Conservation (phyloP, 768 basidiomycete species). For the Leccinum variicolor region DNA sequence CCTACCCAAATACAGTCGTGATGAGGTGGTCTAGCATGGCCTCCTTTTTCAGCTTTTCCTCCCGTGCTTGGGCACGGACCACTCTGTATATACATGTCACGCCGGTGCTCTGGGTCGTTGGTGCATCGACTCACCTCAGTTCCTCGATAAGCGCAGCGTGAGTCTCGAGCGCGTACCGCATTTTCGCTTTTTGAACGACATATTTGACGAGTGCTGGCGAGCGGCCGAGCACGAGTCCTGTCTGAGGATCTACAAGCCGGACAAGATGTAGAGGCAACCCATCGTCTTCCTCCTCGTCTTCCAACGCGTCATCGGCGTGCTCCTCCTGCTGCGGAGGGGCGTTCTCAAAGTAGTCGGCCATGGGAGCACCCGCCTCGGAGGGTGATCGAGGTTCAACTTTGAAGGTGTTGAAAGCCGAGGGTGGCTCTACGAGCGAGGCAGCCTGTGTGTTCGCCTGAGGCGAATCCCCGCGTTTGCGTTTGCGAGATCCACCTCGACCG, state of each 20-base stretch:
- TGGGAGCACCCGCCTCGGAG: constrained; percentile 31
- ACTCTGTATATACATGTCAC: constrained; percentile 24
- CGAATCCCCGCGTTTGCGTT: constrained; percentile 58
- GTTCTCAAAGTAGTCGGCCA: constrained; percentile 33
- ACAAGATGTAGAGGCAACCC: constrained; percentile 53
- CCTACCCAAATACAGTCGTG: constrained; percentile 50
- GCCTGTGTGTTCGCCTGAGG: constrained; percentile 20
- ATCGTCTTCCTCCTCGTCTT: constrained; percentile 39
- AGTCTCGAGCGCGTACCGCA: constrained; percentile 63
- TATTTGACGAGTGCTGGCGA: constrained; percentile 72
- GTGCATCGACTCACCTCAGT: constrained; percentile 34
- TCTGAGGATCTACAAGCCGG: constrained; percentile 49
- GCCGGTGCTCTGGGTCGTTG: neutral
- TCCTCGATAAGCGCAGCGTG: constrained; percentile 66
- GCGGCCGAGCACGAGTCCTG: constrained; percentile 66
- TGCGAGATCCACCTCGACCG: constrained; percentile 64
- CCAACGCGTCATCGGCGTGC: constrained; percentile 13
- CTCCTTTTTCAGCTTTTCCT: constrained; percentile 60
- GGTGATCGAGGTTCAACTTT: constrained; percentile 57
- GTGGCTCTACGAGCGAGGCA: constrained; percentile 20
- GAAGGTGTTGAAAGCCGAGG: constrained; percentile 53
- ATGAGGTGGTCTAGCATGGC: constrained; percentile 53
- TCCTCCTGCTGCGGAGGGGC: constrained; percentile 15
- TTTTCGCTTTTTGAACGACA: constrained; percentile 66
- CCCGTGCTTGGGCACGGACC: constrained; percentile 47